Evolutionary conservation across 169 alveolate genomes (phyloP).

Genomic region (Cryptosporidium tyzzeri): DNA sequence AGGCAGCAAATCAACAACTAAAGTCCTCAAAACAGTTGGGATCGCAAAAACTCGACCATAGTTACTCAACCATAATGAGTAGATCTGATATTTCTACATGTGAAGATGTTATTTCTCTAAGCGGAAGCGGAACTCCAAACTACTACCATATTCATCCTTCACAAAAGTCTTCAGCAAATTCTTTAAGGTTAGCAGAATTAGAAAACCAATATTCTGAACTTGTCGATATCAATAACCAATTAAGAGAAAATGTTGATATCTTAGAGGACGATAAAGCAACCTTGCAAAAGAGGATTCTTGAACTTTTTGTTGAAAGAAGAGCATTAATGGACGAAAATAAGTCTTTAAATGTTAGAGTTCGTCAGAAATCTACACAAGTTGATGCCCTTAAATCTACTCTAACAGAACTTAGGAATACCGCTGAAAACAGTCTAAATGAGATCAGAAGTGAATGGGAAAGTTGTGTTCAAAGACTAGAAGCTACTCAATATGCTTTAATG

Average conservation of each 20-base stretch:
- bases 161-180: background rate
- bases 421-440: conserved; percentile 61
- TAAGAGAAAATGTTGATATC: conserved; percentile 52
- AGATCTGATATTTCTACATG: conserved; percentile 49
- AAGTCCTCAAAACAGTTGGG: conserved; percentile 1
- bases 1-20: conserved; percentile 2
- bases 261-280: conserved; percentile 75
- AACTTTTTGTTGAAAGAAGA: conserved; percentile 72
- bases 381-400: conserved; percentile 69
- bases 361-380: conserved; percentile 65
- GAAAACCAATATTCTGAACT: conserved; percentile 68
- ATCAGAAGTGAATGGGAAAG: conserved; percentile 65
- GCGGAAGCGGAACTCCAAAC: conserved; percentile 16
- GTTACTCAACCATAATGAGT: conserved; percentile 5
- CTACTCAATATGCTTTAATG: conserved; percentile 67
- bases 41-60: background rate
- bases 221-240: conserved; percentile 28
- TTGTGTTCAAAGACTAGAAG: conserved; percentile 71
- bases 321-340: conserved; percentile 44
- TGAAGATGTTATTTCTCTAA: conserved; percentile 33
- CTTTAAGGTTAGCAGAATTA: conserved; percentile 7
- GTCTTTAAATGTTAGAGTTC: conserved; percentile 33
- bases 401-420: conserved; percentile 73
- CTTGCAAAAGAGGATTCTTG: conserved; percentile 62
- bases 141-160: background rate